Evolutionary conservation across 768 basidiomycete species (phyloP).

Genomic region (Phlegmacium glaucopus): DNA sequence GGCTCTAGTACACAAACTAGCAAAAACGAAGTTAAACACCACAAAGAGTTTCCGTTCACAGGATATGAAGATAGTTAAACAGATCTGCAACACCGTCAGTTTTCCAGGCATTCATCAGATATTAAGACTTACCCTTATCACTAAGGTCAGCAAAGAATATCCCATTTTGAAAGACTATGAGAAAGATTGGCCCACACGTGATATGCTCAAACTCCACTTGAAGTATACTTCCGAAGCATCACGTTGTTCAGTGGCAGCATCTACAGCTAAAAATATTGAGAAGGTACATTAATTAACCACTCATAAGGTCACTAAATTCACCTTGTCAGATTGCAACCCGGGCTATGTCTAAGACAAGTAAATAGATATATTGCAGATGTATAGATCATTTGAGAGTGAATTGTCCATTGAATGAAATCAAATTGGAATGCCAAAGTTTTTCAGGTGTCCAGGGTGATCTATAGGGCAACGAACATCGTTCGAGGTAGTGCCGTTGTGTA

Average conservation of each 20-base stretch:
- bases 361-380: neutral
- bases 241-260: neutral
- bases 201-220: slow-evolving; percentile 2
- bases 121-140: too few species aligned
- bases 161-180: slow-evolving; percentile 3
- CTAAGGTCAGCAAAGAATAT: neutral
- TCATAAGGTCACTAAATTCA: neutral
- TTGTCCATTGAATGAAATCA: too few species aligned
- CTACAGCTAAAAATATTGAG: neutral
- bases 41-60: slow-evolving; percentile 3
- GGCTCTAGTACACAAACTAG: slow-evolving; percentile 3
- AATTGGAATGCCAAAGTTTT: too few species aligned
- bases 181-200: slow-evolving; percentile 1
- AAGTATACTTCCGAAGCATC: neutral
- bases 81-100: neutral
- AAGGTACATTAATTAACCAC: neutral
- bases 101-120: too few species aligned
- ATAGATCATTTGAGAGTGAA: too few species aligned
- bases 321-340: neutral
- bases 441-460: too few species aligned
- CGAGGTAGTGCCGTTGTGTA: too few species aligned
- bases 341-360: neutral
- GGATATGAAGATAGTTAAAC: slow-evolving; percentile 1
- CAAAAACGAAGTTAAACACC: slow-evolving; percentile 4
- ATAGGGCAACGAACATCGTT: too few species aligned